Evolutionary conservation across 805 yeast species (phyloP).

Genomic region (Myxozyma sirexii): DNA sequence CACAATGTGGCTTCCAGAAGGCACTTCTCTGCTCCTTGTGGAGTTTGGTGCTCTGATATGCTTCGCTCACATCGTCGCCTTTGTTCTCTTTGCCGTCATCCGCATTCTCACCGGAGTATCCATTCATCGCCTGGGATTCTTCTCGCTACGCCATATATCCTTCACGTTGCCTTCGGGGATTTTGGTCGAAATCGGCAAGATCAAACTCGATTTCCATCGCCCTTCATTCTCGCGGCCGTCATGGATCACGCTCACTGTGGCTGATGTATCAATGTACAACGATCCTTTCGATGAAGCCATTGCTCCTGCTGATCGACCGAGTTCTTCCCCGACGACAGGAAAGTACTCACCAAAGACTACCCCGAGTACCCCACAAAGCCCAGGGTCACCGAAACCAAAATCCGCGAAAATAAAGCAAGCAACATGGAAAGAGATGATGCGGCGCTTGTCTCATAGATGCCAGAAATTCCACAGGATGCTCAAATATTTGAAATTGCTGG

Average conservation of each 20-base stretch:
- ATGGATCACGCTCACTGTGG: conserved; percentile 42
- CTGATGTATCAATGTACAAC: conserved; percentile 41
- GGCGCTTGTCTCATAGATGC: neutral
- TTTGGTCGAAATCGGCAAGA: conserved; percentile 42
- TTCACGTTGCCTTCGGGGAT: conserved; percentile 43
- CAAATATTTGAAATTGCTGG: conserved; percentile 12
- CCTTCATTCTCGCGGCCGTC: conserved; percentile 49
- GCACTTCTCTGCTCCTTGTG: conserved; percentile 26
- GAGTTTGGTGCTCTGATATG: conserved; percentile 27
- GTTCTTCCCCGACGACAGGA: neutral
- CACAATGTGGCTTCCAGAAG: conserved; percentile 29
- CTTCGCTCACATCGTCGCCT: conserved; percentile 40
- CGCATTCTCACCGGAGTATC: conserved; percentile 48
- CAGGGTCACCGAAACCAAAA: neutral
- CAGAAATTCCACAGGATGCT: conserved; percentile 17
- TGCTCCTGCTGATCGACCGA: neutral
- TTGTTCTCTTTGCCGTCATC: conserved; percentile 45
- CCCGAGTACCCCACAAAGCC: neutral
- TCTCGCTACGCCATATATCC: conserved; percentile 44
- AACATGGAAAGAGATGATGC: neutral
- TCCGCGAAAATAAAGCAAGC: neutral
- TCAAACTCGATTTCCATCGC: conserved; percentile 45
- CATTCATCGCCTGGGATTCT: conserved; percentile 48
- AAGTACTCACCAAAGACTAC: neutral
- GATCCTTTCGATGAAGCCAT: conserved; percentile 34